A percentile compares a stretch with the other conserved stretches of the same genome.
phyloP scores from a whole-genome alignment of 2,329 filamentous ascomycete genomes.

The Calonectria hawksworthii region DNA sequence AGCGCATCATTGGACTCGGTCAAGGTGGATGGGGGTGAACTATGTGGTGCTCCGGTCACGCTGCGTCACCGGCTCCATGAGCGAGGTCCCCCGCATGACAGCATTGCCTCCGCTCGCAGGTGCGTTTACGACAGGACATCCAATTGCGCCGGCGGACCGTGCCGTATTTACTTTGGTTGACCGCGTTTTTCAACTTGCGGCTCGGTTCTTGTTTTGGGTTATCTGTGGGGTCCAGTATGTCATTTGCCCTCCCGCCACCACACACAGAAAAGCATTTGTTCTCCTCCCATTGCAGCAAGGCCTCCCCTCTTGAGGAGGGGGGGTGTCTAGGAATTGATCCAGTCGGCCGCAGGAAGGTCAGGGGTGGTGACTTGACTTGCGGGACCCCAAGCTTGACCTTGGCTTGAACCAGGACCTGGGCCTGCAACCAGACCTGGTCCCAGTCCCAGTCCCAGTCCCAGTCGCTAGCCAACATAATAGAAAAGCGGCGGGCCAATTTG shows the following conservation, averaged over 20 bases:
- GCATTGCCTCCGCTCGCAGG: neutral
- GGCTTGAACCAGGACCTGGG: neutral
- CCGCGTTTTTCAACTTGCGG: slow-evolving; percentile 1
- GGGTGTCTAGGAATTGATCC: neutral
- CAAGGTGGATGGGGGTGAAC: neutral
- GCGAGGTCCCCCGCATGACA: slow-evolving; percentile 9
- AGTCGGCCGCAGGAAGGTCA: neutral
- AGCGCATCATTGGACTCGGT: slow-evolving; percentile 11
- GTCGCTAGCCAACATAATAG: neutral
- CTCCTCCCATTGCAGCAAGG: neutral
- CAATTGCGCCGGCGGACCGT: slow-evolving; percentile 5
- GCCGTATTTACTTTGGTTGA: neutral
- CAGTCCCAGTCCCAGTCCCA: neutral
- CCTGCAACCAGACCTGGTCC: neutral
- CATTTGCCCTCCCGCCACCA: neutral
- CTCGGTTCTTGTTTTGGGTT: neutral
- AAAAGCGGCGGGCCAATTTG: neutral
- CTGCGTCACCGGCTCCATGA: neutral
- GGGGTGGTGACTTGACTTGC: slow-evolving; percentile 4
- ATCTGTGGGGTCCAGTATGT: neutral
- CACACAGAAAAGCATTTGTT: neutral
- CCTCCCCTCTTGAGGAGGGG: neutral
- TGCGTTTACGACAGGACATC: neutral
- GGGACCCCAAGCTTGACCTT: neutral
- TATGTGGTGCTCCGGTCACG: neutral